phyloP scores from a whole-genome alignment of 306 rosid species.

The Lithocarpus polystachyus region DNA sequence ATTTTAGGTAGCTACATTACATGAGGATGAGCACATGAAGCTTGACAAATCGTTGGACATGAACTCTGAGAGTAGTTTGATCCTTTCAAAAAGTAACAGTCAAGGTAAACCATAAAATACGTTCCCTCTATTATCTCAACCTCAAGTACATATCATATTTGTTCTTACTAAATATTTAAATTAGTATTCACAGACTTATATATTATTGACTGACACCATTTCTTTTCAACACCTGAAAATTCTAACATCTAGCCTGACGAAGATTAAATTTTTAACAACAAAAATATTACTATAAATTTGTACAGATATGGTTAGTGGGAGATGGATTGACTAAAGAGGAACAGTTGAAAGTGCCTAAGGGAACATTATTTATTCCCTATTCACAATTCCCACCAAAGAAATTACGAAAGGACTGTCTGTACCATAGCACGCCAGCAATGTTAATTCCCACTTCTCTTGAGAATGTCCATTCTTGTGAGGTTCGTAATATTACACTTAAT shows the following conservation, averaged over 20 bases:
- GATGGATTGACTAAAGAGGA: no score
- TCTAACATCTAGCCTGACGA: no score
- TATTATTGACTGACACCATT: no score
- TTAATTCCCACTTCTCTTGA: conserved; percentile 40
- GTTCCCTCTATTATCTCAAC: no score
- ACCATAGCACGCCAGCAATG: conserved; percentile 67
- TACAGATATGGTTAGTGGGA: no score
- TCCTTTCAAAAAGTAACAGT: conserved; percentile 31
- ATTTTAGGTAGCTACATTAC: conserved; percentile 42
- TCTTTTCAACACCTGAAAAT: no score
- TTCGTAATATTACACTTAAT: background rate
- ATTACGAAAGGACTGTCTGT: conserved; percentile 66
- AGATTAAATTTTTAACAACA: no score
- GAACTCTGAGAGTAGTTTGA: conserved; percentile 16
- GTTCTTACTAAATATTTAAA: no score
- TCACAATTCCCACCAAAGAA: conserved; percentile 67
- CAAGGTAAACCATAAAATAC: conserved; percentile 31
- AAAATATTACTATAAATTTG: no score
- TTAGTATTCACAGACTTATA: no score
- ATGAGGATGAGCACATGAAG: conserved; percentile 36
- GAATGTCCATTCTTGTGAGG: conserved; percentile 82
- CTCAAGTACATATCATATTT: no score
- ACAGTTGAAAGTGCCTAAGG: conserved; percentile 46
- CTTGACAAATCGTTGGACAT: conserved; percentile 31
- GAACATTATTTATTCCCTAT: conserved; percentile 64